Base-by-base conservation (phyloP, 2,329 filamentous ascomycete genomes). In the Cytospora mali region DNA sequence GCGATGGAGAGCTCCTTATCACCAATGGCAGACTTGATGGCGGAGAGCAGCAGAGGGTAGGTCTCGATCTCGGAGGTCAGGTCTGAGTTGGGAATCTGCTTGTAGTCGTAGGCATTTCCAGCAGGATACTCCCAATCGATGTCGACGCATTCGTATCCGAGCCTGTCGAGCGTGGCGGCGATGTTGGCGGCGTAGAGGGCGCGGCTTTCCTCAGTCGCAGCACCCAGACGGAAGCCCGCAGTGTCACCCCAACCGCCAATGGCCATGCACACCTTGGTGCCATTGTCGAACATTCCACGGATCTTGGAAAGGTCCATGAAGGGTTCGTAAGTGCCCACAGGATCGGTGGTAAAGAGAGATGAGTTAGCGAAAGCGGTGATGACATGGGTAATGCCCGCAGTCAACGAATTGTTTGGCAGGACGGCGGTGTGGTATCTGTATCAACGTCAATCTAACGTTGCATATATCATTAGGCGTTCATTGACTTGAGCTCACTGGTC, bases 41-140 rank as follows among this genome's bases (percentile, higher is more conserved):
- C 83, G 14, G 77, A 70, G 4, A 92, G 77, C 9, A 92, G 78
- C 29, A 83, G 76, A 0, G 88, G 86, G 70, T 84, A 92, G 1
- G 84, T 84, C 28, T 82, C 76, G 62, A 91, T 84, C 72, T 92
- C 87, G 74, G 81, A 82, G 13, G 74, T 75, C 64, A 88, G 87
- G 29, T 81, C 73, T 0, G 79, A 77, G 71, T 91, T 92, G 16
- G 86, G 84, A 11, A 81, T 76, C 49, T 81, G 70, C 68, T 85
- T 90, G 77, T 92, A 91, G 74, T 91, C 87, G 23, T 86, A 82
- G 39, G 88, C 87, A 65, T 91, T 91, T 27, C 89, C 88, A 21
- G 82, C 82, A 4, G 83, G 82, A 66, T 84, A 86, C 68, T 86
- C 88, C 87, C 87, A 91, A 68, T 91, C 88, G 53, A 91, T 79